These are phyloP conservation scores for Marasmius oreades DNA, from an alignment of 1,284 basidiomycete genomes.

Conservation along the genomic window DNA sequence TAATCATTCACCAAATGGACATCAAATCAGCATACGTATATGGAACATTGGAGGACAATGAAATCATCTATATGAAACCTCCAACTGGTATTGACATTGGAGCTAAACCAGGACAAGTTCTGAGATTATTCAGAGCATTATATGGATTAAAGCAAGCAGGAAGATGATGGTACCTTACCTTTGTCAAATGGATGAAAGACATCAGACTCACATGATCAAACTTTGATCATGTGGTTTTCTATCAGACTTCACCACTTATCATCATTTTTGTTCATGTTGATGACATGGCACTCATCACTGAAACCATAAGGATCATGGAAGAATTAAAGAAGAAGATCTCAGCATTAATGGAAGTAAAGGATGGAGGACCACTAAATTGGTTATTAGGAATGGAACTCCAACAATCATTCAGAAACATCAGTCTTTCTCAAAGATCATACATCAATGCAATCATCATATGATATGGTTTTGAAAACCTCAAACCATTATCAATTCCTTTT, in stretches of 20 bases:
- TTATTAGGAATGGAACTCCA: background rate
- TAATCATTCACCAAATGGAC: conserved; percentile 7
- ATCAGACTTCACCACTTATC: background rate
- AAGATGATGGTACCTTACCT: background rate
- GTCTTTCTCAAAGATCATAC: too few relatives aligned
- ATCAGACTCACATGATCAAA: background rate
- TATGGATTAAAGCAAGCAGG: background rate
- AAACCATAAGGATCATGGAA: background rate
- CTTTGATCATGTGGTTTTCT: background rate
- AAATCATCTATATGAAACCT: background rate
- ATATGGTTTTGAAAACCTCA: too few relatives aligned
- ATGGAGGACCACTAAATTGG: background rate
- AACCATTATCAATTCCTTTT: too few relatives aligned
- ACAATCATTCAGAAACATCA: background rate
- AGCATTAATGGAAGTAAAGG: background rate
- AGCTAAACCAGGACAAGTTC: background rate
- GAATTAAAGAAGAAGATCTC: background rate
- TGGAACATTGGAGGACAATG: background rate
- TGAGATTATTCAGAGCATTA: background rate
- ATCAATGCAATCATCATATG: too few relatives aligned
- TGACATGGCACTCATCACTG: background rate
- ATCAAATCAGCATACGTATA: conserved; percentile 3
- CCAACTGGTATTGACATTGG: conserved; percentile 10
- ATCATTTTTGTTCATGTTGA: background rate
- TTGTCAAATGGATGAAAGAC: background rate